A percentile compares a stretch with the other conserved stretches of the same genome.
phyloP scores from a whole-genome alignment of 2,329 filamentous ascomycete species.

The Chaetomium olivaceum region DNA sequence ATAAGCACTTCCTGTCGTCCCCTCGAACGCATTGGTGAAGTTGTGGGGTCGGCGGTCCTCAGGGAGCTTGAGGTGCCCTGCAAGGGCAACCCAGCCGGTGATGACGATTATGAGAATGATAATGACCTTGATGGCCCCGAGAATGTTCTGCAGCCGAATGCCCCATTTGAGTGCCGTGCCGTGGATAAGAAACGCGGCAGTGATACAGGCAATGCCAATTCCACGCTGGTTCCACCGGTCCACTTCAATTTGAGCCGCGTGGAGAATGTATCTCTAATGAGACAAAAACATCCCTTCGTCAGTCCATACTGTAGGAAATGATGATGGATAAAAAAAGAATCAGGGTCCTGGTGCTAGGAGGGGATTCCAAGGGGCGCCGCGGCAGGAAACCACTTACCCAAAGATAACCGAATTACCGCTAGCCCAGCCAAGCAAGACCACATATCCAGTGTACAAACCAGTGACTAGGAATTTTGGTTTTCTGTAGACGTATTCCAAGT shows the following conservation, averaged over 20 bases:
- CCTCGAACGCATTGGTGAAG: constrained; percentile 64
- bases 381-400: constrained; percentile 18
- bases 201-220: constrained; percentile 67
- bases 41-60: constrained; percentile 58
- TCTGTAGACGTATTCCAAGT: constrained; percentile 64
- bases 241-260: constrained; percentile 63
- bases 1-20: constrained; percentile 66
- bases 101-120: constrained; percentile 67
- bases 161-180: constrained; percentile 65
- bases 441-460: constrained; percentile 61
- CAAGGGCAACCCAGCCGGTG: constrained; percentile 61
- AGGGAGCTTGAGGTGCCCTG: constrained; percentile 57
- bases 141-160: constrained; percentile 64
- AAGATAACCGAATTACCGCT: constrained; percentile 69
- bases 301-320: not conserved
- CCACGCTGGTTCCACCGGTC: constrained; percentile 67
- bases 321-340: not conserved
- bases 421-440: constrained; percentile 65
- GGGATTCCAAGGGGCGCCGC: not conserved
- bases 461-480: constrained; percentile 63
- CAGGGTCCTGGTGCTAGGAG: not conserved
- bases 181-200: constrained; percentile 65
- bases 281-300: not conserved
- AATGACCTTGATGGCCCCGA: constrained; percentile 66
- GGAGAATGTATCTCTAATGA: constrained; percentile 60